phyloP scores from a whole-genome alignment of 116 monocot genomes.

The Iris pallida region DNA sequence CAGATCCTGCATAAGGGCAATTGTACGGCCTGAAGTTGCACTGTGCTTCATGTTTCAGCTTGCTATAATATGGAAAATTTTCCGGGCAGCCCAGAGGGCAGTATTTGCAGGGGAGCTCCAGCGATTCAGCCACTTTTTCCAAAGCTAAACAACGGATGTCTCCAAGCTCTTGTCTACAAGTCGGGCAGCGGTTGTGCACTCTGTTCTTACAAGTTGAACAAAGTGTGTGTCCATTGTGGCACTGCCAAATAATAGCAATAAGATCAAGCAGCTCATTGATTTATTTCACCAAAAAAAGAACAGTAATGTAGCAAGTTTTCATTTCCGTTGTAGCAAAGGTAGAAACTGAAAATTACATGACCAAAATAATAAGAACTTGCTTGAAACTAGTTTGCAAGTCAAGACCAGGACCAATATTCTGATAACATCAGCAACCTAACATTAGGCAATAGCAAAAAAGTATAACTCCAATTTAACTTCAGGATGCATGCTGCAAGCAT shows the following conservation, averaged over 20 bases:
- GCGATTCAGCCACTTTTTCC: slow-evolving; percentile 53
- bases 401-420: too few species aligned
- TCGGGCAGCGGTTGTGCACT: slow-evolving; percentile 55
- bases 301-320: too few species aligned
- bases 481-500: too few species aligned
- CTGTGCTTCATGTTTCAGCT: slow-evolving; percentile 41
- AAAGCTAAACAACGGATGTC: slow-evolving; percentile 48
- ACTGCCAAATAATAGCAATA: slow-evolving; percentile 21
- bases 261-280: too few species aligned
- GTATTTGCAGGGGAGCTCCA: slow-evolving; percentile 47
- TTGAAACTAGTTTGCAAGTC: too few species aligned
- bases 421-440: too few species aligned
- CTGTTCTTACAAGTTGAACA: slow-evolving; percentile 45
- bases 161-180: slow-evolving; percentile 51
- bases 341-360: too few species aligned
- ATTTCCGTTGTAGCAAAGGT: too few species aligned
- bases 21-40: slow-evolving; percentile 49
- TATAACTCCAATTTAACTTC: too few species aligned
- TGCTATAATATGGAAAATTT: slow-evolving; percentile 48
- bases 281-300: too few species aligned
- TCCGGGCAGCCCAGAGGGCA: slow-evolving; percentile 32
- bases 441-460: too few species aligned
- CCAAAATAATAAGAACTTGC: too few species aligned
- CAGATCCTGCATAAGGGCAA: slow-evolving; percentile 56
- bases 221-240: slow-evolving; percentile 54